Evolutionary conservation across 108 stramenopile species (phyloP).

Genomic region (Discostella stelligeroides): DNA sequence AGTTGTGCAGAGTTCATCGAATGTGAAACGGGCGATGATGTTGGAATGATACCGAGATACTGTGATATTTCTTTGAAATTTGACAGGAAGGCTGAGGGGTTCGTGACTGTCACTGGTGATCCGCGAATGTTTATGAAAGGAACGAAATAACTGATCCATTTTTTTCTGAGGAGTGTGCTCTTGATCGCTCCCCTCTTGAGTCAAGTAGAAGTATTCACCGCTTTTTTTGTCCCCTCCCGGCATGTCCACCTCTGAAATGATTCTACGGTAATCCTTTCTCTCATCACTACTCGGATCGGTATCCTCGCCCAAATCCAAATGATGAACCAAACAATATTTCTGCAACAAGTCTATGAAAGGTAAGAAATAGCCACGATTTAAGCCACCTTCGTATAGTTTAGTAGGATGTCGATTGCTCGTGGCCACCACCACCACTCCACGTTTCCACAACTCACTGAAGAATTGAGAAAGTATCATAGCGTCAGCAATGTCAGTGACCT

Average conservation of each 20-base stretch:
- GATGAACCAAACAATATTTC: conserved; percentile 76
- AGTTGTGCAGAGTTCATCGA: conserved; percentile 89
- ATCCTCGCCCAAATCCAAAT: conserved; percentile 50
- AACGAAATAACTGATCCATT: conserved; percentile 34
- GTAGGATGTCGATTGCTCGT: conserved; percentile 95
- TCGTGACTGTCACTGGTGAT: conserved; percentile 30
- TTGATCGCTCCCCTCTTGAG: conserved; percentile 6
- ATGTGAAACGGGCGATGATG: conserved; percentile 70
- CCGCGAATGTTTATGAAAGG: conserved; percentile 8
- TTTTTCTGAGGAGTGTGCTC: conserved; percentile 2
- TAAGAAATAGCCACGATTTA: conserved; percentile 94
- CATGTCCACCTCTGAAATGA: conserved; percentile 30
- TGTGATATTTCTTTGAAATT: conserved; percentile 58
- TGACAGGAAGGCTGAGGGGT: conserved; percentile 26
- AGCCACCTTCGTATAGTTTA: conserved; percentile 94
- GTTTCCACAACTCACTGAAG: conserved; percentile 66
- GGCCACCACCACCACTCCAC: conserved; percentile 88
- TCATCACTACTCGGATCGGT: too few relatives aligned
- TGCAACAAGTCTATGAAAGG: conserved; percentile 90
- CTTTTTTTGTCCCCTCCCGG: conserved; percentile 3
- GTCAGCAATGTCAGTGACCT: conserved; percentile 98
- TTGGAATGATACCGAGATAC: conserved; percentile 43
- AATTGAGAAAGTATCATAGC: conserved; percentile 87
- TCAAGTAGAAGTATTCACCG: conserved; percentile 37
- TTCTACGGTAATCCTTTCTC: conserved; percentile 31